Evolutionary conservation across 257 asterid species (phyloP).

Genomic region (Solanum corneliomulleri): DNA sequence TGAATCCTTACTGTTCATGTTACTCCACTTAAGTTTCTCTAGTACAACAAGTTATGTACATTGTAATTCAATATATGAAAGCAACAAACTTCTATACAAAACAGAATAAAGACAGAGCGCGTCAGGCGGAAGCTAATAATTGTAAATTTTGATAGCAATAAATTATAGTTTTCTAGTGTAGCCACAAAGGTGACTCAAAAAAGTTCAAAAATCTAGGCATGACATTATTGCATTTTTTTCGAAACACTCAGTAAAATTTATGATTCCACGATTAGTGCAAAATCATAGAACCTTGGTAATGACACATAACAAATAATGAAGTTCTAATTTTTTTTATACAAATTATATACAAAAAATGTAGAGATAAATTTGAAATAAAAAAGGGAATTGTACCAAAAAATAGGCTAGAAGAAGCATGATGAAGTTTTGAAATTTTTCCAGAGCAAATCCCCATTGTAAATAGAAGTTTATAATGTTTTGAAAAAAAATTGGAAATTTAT

Average conservation of each 20-base stretch:
- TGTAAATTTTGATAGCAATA: not conserved
- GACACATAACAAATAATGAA: not conserved
- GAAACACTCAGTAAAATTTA: not conserved
- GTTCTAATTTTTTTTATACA: not conserved
- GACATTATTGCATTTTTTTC: not conserved
- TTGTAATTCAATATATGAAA: not conserved
- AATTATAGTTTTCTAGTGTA: not conserved
- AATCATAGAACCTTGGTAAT: not conserved
- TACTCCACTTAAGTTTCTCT: not conserved
- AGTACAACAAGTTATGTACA: not conserved
- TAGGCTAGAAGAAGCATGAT: slow-evolving; percentile 77
- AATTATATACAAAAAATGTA: not conserved
- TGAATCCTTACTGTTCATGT: not conserved
- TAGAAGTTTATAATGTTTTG: not conserved
- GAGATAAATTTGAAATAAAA: not conserved
- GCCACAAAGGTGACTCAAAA: not conserved
- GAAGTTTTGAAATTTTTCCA: slow-evolving; percentile 53
- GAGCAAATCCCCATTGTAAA: slow-evolving; percentile 56
- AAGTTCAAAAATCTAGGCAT: not conserved
- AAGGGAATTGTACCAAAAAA: slow-evolving; percentile 31
- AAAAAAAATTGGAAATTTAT: not conserved
- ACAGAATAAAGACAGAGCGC: not conserved
- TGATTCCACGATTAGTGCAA: not conserved
- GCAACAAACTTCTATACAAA: not conserved
- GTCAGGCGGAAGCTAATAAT: not conserved